Evolutionary conservation across 2,329 filamentous ascomycete species (phyloP).

Genomic region (Aspergillus sp.): DNA sequence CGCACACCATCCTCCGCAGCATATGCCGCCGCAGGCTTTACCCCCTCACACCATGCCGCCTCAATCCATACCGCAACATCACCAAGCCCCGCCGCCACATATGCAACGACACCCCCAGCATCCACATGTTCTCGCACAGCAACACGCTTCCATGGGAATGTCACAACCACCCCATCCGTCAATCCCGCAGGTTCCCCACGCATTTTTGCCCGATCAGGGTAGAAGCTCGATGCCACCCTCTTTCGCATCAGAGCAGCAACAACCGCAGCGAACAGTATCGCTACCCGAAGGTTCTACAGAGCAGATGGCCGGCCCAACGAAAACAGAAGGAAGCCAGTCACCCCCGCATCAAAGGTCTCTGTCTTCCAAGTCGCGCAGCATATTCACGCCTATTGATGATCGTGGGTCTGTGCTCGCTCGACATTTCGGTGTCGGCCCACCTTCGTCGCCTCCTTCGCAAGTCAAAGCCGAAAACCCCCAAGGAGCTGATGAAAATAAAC

Average conservation of each 20-base stretch:
- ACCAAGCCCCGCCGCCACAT: constrained; percentile 40
- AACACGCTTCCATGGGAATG: constrained; percentile 27
- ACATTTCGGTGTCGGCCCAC: constrained; percentile 68
- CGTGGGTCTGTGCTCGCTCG: constrained; percentile 83
- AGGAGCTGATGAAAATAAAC: constrained; percentile 59
- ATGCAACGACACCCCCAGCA: constrained; percentile 44
- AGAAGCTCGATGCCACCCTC: constrained; percentile 71
- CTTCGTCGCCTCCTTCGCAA: constrained; percentile 44
- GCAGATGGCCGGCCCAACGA: constrained; percentile 44
- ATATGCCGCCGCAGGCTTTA: constrained; percentile 24
- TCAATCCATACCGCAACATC: constrained; percentile 43
- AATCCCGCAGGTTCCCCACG: constrained; percentile 59
- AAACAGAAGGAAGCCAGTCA: constrained; percentile 44
- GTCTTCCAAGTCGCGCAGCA: constrained; percentile 75
- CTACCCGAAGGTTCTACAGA: constrained; percentile 58
- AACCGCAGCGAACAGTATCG: constrained; percentile 53
- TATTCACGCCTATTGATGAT: constrained; percentile 96
- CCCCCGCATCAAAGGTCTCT: constrained; percentile 61
- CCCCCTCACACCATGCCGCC: constrained; percentile 28
- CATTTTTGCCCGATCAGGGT: constrained; percentile 74
- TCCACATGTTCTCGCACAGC: constrained; percentile 30
- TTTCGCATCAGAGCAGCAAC: constrained; percentile 60
- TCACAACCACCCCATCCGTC: constrained; percentile 39
- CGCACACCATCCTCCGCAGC: constrained; percentile 25
- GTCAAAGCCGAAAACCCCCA: constrained; percentile 33